These are phyloP conservation scores for Camellia granthamiana DNA, from an alignment of 148 eudicot species.

Conservation along the genomic window DNA sequence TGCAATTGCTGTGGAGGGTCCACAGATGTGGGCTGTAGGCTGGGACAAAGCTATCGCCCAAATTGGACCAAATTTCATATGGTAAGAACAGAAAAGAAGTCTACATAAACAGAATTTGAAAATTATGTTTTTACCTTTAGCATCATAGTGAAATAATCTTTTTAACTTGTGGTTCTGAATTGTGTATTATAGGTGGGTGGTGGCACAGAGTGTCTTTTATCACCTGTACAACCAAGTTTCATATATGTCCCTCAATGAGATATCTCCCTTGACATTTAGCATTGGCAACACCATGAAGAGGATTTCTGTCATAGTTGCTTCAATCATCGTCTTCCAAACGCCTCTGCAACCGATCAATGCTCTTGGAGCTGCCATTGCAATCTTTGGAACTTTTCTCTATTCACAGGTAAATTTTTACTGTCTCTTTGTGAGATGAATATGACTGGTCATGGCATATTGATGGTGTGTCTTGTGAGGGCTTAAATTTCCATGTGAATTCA, in stretches of 20 bases:
- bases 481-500: no score
- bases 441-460: background rate
- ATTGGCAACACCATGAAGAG: conserved; percentile 54
- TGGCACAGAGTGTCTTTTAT: conserved; percentile 51
- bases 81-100: conserved; percentile 19
- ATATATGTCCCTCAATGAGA: conserved; percentile 50
- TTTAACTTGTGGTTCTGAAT: background rate
- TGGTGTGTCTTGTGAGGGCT: no score
- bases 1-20: conserved; percentile 56
- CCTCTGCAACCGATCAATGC: conserved; percentile 47
- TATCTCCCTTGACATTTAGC: conserved; percentile 55
- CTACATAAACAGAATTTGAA: background rate
- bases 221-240: conserved; percentile 59
- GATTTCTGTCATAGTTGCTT: conserved; percentile 42
- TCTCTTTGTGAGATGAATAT: no score
- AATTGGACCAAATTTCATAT: conserved; percentile 49
- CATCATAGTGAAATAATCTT: background rate
- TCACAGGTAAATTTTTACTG: conserved; percentile 30
- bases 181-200: conserved; percentile 35
- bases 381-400: conserved; percentile 52
- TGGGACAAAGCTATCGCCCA: conserved; percentile 45
- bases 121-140: no score
- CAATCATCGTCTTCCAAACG: conserved; percentile 45
- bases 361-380: conserved; percentile 51
- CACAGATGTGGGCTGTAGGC: conserved; percentile 50